phyloP scores from a whole-genome alignment of 73 alveolate genomes.

The Tetrahymena borealis region DNA sequence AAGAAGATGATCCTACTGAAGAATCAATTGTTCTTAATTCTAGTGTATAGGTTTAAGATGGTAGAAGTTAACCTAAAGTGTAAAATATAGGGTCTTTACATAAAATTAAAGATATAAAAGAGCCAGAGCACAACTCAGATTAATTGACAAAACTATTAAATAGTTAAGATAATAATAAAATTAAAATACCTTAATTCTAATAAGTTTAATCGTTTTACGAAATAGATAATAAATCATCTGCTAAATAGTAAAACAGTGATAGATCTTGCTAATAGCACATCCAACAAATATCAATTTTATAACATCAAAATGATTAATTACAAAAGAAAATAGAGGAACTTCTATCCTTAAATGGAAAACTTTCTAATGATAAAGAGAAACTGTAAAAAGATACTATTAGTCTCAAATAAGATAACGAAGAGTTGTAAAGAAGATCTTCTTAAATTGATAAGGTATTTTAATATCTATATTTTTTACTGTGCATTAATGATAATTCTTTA shows the following conservation, averaged over 20 bases:
- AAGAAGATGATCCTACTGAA: background rate
- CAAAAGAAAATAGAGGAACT: background rate
- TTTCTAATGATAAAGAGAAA: background rate
- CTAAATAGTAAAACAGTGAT: too few relatives aligned
- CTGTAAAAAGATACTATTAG: background rate
- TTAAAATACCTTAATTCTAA: too few relatives aligned
- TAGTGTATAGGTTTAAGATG: background rate
- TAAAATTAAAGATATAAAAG: background rate
- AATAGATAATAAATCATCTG: too few relatives aligned
- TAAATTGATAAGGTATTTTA: background rate
- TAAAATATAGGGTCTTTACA: background rate
- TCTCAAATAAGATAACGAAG: background rate
- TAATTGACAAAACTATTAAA: background rate
- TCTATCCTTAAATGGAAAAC: background rate
- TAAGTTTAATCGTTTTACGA: background rate
- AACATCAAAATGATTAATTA: background rate
- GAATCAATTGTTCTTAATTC: background rate
- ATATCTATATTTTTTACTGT: background rate
- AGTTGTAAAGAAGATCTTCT: background rate
- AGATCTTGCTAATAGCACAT: too few relatives aligned
- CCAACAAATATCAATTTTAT: background rate
- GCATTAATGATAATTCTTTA: too few relatives aligned
- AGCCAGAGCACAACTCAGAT: background rate
- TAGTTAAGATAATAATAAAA: background rate
- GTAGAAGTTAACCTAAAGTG: background rate